phyloP scores from a whole-genome alignment of 2,329 filamentous ascomycete genomes.

The Fusarium newnesense region DNA sequence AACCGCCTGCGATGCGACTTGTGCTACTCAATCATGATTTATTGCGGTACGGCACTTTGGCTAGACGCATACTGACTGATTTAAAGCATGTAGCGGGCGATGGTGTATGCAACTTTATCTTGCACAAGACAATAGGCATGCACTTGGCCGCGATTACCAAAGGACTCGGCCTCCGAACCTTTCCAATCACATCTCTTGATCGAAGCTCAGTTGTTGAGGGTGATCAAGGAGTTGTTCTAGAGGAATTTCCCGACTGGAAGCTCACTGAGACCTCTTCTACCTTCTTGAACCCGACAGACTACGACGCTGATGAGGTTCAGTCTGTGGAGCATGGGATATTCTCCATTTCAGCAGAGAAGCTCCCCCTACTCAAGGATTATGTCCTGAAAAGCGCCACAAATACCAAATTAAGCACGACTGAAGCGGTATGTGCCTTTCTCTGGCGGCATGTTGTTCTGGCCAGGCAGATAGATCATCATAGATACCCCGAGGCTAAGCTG shows the following conservation, averaged over 20 bases:
- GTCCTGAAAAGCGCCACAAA: not conserved
- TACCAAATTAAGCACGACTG: not conserved
- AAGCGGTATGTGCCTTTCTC: conserved; percentile 1
- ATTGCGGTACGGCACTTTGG: too few species aligned
- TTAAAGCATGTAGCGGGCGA: conserved; percentile 16
- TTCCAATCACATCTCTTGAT: not conserved
- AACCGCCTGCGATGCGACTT: too few species aligned
- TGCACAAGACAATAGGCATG: conserved; percentile 4
- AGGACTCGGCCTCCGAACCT: not conserved
- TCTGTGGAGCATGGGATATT: not conserved
- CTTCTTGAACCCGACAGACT: conserved; percentile 6
- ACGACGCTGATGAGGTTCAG: not conserved
- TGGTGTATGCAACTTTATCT: conserved; percentile 11
- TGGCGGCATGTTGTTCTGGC: conserved; percentile 9
- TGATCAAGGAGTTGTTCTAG: not conserved
- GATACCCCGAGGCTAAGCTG: conserved; percentile 5
- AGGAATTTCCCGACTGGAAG: conserved; percentile 5
- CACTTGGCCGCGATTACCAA: conserved; percentile 3
- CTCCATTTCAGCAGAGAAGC: not conserved
- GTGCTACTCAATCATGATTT: too few species aligned
- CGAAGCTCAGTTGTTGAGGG: conserved; percentile 1
- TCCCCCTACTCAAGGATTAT: not conserved
- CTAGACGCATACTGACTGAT: not conserved
- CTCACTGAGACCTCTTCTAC: not conserved
- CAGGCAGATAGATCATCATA: not conserved